phyloP scores from a whole-genome alignment of 768 basidiomycete species.

The Lepiota brunneoincarnata region DNA sequence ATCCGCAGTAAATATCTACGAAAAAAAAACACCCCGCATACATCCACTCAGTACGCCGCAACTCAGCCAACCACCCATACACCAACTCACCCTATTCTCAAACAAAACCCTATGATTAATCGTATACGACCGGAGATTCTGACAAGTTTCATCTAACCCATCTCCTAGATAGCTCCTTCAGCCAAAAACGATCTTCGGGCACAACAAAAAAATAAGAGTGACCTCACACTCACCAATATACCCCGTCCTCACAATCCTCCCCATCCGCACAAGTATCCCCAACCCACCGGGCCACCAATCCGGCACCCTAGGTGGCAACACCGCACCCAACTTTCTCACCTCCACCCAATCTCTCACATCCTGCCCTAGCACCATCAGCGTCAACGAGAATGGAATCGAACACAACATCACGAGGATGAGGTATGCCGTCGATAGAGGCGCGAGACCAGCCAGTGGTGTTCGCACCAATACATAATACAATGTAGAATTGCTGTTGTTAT shows the following conservation, averaged over 20 bases:
- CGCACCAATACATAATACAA: background rate
- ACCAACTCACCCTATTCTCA: conserved; percentile 22
- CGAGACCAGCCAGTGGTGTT: background rate
- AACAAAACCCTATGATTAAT: conserved; percentile 22
- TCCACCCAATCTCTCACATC: conserved; percentile 16
- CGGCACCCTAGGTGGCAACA: conserved; percentile 16
- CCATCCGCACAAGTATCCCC: conserved; percentile 10
- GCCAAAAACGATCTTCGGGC: too few species aligned
- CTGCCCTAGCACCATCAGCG: conserved; percentile 13
- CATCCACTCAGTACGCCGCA: background rate
- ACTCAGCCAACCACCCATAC: background rate
- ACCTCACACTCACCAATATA: conserved; percentile 35
- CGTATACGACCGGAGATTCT: conserved; percentile 17
- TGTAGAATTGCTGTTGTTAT: too few species aligned
- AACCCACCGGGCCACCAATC: conserved; percentile 20
- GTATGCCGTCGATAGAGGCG: background rate
- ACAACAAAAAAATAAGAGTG: conserved; percentile 15
- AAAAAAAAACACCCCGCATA: conserved; percentile 2
- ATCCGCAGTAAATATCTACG: conserved; percentile 12
- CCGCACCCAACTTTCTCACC: conserved; percentile 18
- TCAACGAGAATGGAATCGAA: conserved; percentile 19
- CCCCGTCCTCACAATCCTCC: conserved; percentile 22
- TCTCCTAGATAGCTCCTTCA: conserved; percentile 18
- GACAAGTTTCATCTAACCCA: conserved; percentile 20
- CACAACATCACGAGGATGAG: conserved; percentile 13